Evolutionary conservation across 768 basidiomycete species (phyloP), one percentile per base, ranked within the genome.

Genomic region (Lactarius quietus): DNA sequence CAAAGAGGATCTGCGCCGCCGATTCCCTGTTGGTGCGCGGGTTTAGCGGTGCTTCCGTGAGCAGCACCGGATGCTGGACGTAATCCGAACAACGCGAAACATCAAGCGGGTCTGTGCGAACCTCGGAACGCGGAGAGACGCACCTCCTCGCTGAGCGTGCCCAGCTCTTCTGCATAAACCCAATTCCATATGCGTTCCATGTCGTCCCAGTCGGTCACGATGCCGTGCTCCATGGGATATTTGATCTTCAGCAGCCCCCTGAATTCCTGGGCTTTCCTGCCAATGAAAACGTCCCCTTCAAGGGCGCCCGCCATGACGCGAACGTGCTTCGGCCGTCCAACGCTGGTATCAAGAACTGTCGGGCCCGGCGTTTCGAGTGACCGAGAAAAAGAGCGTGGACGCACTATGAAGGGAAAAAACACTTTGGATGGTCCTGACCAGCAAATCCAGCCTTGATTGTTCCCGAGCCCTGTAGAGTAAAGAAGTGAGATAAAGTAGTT

Each of bases 131-230:
- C 77, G 29, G 36, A 15, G 36, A 15, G 39, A 71, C 81, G 65
- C 68, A 96, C 96, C 87, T 98, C 96, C 81, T 98, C 97, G 73
- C 93, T 95, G 70, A 98, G 79, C 6, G 95, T 97, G 26, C 93
- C 92, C 53, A 98, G 80, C 74, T 97, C 96, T 74, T 98, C 95
- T 26, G 92, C 88, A 74, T 98, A 99, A 55, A 98, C 91, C 89
- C 93, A 95, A 69, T 84, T 90, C 97, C 97, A 99, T 83, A 99
- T 98, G 66, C 92, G 87, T 76, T 99, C 97, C 97, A 99, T 99
- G 74, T 99, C 97, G 74, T 99, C 97, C 96, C 97, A 99, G 79
- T 99, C 93, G 41, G 92, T 96, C 10, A 99, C 97, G 65, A 99
- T 95, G 15, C 97, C 97, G 76, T 98, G 97, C 75, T 96, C 93